A percentile compares a stretch with the other conserved stretches of the same genome.
phyloP scores from a whole-genome alignment of 352 stramenopile species.

The Phytopythium aichiense region DNA sequence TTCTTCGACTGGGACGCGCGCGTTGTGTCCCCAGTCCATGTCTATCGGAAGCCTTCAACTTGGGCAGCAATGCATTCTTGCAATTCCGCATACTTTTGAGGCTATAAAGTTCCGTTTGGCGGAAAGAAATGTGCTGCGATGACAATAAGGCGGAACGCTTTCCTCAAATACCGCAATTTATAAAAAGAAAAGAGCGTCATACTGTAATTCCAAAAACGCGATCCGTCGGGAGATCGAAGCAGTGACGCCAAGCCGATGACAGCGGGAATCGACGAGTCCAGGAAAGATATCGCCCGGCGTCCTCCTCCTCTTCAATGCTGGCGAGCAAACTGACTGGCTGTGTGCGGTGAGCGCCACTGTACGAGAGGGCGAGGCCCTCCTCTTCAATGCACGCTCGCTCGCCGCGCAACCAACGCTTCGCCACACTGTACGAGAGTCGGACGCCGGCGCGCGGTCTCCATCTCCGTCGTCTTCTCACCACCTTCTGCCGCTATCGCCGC shows the following conservation, averaged over 20 bases:
- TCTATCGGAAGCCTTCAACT: no score
- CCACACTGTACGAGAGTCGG: slow-evolving; percentile 8
- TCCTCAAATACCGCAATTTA: neutral
- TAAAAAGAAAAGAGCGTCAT: neutral
- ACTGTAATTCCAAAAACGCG: neutral
- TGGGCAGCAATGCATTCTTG: no score
- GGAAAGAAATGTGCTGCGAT: neutral
- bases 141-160: no score
- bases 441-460: neutral
- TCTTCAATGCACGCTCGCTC: slow-evolving; percentile 21
- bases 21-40: neutral
- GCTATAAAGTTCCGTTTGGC: neutral
- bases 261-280: neutral
- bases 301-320: slow-evolving; percentile 28
- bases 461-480: neutral
- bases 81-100: no score
- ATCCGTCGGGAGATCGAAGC: neutral
- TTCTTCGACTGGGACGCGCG: neutral
- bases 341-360: slow-evolving; percentile 13
- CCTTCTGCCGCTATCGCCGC: neutral
- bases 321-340: neutral
- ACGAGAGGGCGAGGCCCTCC: slow-evolving; percentile 23
- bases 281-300: neutral
- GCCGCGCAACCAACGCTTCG: neutral
- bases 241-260: neutral